Evolutionary conservation across 2,329 filamentous ascomycete species (phyloP), one percentile per base, ranked within the genome.

Genomic region (Immersiporthe knoxdaviesiana): DNA sequence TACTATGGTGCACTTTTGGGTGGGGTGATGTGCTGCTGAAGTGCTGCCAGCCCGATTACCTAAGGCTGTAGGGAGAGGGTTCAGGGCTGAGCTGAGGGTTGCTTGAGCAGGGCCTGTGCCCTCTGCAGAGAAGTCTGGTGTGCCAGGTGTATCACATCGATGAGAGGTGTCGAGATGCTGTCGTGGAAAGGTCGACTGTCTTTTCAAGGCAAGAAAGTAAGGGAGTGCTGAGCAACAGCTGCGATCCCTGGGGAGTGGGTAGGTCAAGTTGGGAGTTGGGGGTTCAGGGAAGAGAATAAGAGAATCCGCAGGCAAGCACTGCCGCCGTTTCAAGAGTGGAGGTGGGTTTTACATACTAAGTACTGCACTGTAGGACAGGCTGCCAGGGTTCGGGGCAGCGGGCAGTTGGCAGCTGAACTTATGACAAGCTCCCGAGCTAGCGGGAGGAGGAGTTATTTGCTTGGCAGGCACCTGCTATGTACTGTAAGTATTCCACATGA

Each of bases 1-100:
- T 62, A 62, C n/a, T n/a, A n/a, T n/a, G n/a, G n/a, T n/a, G n/a
- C 59, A 62, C 24, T 30, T 21, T 21, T 27, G 59, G 59, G n/a
- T 62, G 59, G 35, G 52, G 52, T 56, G 52, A 56, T 56, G 52
- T 56, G 27, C 52, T 30, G 12, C 52, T 30, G 12, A 62, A 41
- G 56, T 4, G 32, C 56, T 35, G 56, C 52, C n/a, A n/a, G 30
- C 21, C 5, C 6, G 35, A 62, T 39, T 62, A 62, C 59, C 35
- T 37, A 62, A 44, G 30, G n/a, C n/a, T 41, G 35, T 24, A n/a
- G n/a, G n/a, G 16, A 18, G 27, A 21, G 32, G 21, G 56, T 37
- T 37, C 16, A 21, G 32, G 21, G 18, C 56, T 37, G 3, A 14
- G n/a, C 14, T 59, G 18, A 59, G 16, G 56, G 32, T 32, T 56